Evolutionary conservation across 2,329 filamentous ascomycete species (phyloP), one percentile per base, ranked within the genome.

Genomic region (Clonostachys solani): DNA sequence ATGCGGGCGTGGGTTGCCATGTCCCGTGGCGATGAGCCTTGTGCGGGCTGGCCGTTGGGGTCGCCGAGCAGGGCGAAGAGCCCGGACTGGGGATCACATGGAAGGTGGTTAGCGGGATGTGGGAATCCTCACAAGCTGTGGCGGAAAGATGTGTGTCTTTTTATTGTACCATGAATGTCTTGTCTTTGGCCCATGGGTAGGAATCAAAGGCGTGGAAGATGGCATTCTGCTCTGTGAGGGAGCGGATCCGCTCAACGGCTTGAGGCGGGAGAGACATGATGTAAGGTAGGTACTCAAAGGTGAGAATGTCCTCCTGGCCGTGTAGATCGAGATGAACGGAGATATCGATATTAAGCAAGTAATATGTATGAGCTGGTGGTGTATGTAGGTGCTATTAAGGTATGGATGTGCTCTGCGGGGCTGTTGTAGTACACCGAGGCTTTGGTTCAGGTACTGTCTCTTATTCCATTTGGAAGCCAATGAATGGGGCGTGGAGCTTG

Each of bases 161-260:
- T 45, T 33, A 23, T 43, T 55, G 40, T 66, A 82, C 82, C 67
- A 87, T 81, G 58, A 89, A 90, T 52, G 81, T 80, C 45, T 74
- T 71, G 64, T 90, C 86, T 51, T 77, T 76, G 50, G 74, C 74
- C 86, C 86, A 90, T 16, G 78, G 74, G 58, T 89, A 89, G 19
- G 67, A 66, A 56, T 87, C 82, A 44, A 89, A 78, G 51, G 83
- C 77, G 48, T 71, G 66, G 61, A 81, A 87, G 49, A 83, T 62
- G 44, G 68, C 60, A 50, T 65, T 63, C 46, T 73, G 56, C 48
- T 65, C 60, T 36, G 57, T 61, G 44, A 71, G 62, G 18, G 64
- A 65, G 50, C 67, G 68, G 51, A 72, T 71, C 51, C 62, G 54
- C 42, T 67, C 61, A 18, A 64, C 56, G 23, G 23, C 23, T 29